phyloP scores from a whole-genome alignment of 441 rosid genomes.

The Sinapis alba region DNA sequence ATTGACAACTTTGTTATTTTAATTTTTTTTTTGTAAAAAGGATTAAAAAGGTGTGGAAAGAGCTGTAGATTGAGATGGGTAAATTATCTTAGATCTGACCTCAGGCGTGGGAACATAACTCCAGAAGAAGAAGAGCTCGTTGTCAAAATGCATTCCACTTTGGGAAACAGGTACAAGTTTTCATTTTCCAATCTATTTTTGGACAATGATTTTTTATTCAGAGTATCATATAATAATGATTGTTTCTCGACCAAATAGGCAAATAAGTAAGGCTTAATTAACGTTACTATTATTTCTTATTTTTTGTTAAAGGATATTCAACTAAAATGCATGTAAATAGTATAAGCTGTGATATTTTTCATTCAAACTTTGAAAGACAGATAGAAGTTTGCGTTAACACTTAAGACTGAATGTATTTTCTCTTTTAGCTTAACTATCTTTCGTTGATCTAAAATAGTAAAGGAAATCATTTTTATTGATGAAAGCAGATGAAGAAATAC shows the following conservation, averaged over 20 bases:
- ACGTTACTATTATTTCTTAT: background rate
- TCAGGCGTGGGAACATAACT: constrained; percentile 33
- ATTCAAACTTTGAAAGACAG: background rate
- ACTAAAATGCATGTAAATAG: background rate
- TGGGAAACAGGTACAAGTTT: constrained; percentile 31
- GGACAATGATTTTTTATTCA: background rate
- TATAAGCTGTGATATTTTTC: background rate
- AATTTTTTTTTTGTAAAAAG: background rate
- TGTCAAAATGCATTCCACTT: constrained; percentile 29
- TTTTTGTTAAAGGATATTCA: background rate
- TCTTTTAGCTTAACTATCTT: background rate
- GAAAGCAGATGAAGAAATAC: background rate
- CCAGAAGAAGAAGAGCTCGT: constrained; percentile 30
- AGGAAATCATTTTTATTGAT: too few relatives aligned
- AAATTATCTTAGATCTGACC: constrained; percentile 33
- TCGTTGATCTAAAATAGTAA: background rate
- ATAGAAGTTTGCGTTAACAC: background rate
- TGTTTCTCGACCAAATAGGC: background rate
- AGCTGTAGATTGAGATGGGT: constrained; percentile 39
- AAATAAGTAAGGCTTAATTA: background rate
- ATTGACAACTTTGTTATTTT: background rate
- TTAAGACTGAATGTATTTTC: background rate
- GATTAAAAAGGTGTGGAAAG: constrained; percentile 38
- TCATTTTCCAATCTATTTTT: background rate
- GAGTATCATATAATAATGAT: background rate